Conservation (phyloP, 164 flowering plant species). For the Liriodendron chinense region DNA sequence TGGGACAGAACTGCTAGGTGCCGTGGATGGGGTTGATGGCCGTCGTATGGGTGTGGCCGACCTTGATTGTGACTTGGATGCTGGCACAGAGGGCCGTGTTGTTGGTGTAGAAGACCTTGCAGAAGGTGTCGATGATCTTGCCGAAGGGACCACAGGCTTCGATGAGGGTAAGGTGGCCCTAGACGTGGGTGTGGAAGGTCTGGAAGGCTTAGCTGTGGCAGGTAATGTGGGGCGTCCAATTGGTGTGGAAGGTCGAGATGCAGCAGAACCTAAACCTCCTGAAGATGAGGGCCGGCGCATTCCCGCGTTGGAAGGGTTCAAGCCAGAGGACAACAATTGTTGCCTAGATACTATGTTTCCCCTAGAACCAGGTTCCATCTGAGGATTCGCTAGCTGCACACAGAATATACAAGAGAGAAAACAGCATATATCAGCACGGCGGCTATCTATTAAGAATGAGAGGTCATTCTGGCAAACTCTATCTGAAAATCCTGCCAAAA, state of each 20-base stretch:
- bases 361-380: conserved; percentile 52
- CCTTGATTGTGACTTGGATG: conserved; percentile 30
- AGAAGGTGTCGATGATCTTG: conserved; percentile 33
- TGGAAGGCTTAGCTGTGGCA: conserved; percentile 43
- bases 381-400: conserved; percentile 63
- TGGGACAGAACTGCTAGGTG: conserved; percentile 34
- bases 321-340: conserved; percentile 54
- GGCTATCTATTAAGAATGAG: no score
- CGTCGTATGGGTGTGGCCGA: conserved; percentile 56
- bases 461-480: no score
- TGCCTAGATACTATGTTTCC: conserved; percentile 57
- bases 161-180: conserved; percentile 47
- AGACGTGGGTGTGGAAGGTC: conserved; percentile 84
- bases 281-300: conserved; percentile 75
- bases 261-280: conserved; percentile 34
- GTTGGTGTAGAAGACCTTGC: conserved; percentile 52
- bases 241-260: conserved; percentile 67
- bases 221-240: conserved; percentile 50
- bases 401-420: neutral
- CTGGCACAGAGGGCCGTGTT: conserved; percentile 22
- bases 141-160: conserved; percentile 41
- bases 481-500: no score
- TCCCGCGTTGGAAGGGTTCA: conserved; percentile 56
- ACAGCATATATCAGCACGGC: neutral
- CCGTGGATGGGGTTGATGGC: conserved; percentile 43